Percentiles rank a stretch among this genome's conserved stretches.
phyloP scores from a whole-genome alignment of 768 basidiomycete species.

The Mycena capillaripes region DNA sequence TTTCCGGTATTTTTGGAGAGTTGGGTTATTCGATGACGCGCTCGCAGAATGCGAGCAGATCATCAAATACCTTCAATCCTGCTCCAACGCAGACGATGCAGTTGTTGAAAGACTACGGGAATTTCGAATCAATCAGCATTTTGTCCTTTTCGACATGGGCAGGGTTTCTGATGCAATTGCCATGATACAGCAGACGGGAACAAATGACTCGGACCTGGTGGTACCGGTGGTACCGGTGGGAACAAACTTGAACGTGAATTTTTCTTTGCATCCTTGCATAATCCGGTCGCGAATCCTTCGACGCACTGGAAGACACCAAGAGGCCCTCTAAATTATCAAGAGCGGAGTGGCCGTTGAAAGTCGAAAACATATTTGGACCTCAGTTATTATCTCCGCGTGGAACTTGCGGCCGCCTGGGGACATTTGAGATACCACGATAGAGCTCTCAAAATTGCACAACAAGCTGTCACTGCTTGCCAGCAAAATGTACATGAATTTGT shows the following conservation, averaged over 20 bases:
- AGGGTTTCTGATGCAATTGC: background rate
- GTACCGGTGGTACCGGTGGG: too few species aligned
- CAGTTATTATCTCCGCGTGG: background rate
- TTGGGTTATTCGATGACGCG: background rate
- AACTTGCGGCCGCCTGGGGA: background rate
- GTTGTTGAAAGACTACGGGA: too few species aligned
- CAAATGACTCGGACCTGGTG: background rate
- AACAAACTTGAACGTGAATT: background rate
- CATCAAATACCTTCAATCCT: background rate
- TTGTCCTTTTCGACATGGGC: constrained; percentile 12
- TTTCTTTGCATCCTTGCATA: background rate
- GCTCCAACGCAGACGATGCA: background rate
- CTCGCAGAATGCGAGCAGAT: background rate
- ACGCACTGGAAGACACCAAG: background rate
- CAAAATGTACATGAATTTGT: background rate
- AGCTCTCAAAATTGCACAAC: constrained; percentile 4
- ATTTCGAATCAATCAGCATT: background rate
- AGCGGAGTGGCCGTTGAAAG: background rate
- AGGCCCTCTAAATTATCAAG: background rate
- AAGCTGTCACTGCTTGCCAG: background rate
- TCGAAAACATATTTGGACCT: background rate
- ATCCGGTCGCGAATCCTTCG: background rate
- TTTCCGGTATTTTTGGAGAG: background rate
- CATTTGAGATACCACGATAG: background rate
- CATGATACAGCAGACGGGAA: background rate